These are phyloP conservation scores for Spirogloea muscicola DNA, from an alignment of 139 green algal species.

Conservation along the genomic window DNA sequence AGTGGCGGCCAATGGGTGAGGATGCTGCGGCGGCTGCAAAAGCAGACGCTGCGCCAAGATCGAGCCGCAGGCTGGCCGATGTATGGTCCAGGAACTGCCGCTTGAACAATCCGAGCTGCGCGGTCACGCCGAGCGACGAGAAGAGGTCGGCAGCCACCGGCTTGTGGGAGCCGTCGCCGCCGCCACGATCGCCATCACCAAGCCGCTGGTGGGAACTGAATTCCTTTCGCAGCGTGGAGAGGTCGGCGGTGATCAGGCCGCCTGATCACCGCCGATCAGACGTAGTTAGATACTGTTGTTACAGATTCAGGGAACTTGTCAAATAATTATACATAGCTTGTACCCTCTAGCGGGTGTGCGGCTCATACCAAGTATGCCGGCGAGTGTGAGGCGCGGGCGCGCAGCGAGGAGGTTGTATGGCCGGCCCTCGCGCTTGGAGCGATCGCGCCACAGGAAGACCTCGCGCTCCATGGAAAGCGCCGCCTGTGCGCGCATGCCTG, in stretches of 20 bases:
- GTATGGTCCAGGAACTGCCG: constrained; percentile 34
- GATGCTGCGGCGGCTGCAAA: constrained; percentile 20
- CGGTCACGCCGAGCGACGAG: constrained; percentile 27
- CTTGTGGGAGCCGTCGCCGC: neutral
- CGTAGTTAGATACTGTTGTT: neutral
- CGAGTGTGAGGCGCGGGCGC: constrained; percentile 22
- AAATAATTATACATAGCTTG: too few relatives aligned
- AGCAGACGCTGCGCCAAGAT: constrained; percentile 12
- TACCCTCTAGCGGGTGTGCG: too few relatives aligned
- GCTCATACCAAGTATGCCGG: constrained; percentile 30
- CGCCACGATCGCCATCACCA: neutral
- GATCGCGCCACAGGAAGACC: constrained; percentile 30
- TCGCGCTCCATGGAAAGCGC: constrained; percentile 29
- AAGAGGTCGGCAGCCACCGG: constrained; percentile 30
- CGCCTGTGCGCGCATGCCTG: constrained; percentile 32
- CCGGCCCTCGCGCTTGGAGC: neutral
- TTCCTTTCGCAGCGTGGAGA: neutral
- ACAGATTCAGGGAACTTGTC: too few relatives aligned
- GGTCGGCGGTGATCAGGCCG: neutral
- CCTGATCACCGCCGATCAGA: constrained; percentile 2
- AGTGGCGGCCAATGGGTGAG: neutral
- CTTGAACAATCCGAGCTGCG: constrained; percentile 35
- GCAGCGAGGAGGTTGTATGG: constrained; percentile 36
- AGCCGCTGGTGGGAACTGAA: neutral
- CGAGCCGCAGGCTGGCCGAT: constrained; percentile 2